Conservation (phyloP, 1,284 basidiomycete species). For the Peniophora sp. region DNA sequence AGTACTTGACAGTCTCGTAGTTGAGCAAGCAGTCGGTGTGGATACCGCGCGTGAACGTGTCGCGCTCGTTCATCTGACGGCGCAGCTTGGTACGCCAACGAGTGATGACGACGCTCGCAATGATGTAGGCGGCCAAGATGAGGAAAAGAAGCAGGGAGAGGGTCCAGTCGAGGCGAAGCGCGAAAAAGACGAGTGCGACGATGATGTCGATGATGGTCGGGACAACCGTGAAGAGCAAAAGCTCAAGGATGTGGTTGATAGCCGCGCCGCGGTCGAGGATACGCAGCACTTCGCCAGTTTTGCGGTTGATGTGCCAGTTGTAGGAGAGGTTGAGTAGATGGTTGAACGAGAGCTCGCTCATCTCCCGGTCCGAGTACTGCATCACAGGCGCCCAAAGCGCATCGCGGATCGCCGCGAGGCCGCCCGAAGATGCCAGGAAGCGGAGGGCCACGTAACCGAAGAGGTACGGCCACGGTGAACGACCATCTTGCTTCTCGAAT, state of each 20-base stretch:
- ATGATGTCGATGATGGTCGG: constrained; percentile 77
- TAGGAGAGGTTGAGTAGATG: constrained; percentile 79
- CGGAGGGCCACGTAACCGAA: constrained; percentile 54
- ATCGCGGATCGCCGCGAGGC: constrained; percentile 62
- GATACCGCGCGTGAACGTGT: constrained; percentile 65
- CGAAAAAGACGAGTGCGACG: constrained; percentile 61
- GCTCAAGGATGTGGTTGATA: constrained; percentile 40
- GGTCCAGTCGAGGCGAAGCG: constrained; percentile 58
- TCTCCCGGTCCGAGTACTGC: constrained; percentile 78
- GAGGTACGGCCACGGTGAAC: constrained; percentile 57
- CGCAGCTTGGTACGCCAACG: constrained; percentile 65
- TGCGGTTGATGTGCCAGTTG: constrained; percentile 74
- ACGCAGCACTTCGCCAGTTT: constrained; percentile 60
- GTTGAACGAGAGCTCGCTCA: constrained; percentile 74
- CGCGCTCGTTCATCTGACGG: constrained; percentile 72
- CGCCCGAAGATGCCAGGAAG: constrained; percentile 65
- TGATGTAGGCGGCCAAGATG: constrained; percentile 69
- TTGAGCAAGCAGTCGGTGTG: constrained; percentile 78
- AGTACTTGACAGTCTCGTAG: constrained; percentile 83
- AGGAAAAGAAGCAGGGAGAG: constrained; percentile 65
- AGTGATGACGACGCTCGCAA: constrained; percentile 60
- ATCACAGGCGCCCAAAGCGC: constrained; percentile 77
- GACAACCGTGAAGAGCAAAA: constrained; percentile 71
- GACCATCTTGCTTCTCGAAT: constrained; percentile 39
- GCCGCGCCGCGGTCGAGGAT: constrained; percentile 58